Conservation (phyloP, 805 yeast genomes). For the Yarrowia sp. region DNA sequence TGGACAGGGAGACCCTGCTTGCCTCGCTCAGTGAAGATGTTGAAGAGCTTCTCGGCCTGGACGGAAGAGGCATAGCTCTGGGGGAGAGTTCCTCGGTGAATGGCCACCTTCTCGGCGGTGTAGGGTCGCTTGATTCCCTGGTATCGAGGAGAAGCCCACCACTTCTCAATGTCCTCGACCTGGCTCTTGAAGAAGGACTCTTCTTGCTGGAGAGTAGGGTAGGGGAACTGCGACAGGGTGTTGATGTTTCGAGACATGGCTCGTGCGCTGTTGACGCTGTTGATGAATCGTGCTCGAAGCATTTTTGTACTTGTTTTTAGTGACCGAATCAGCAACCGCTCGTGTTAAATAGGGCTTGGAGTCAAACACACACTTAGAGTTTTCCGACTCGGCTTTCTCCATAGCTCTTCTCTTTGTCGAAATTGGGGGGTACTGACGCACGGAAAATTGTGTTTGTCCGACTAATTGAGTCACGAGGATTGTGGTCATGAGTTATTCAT, state of each 20-base stretch:
- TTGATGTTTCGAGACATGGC: slow-evolving; percentile 27
- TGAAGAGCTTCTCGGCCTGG: slow-evolving; percentile 53
- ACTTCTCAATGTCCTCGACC: slow-evolving; percentile 42
- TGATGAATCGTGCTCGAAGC: slow-evolving; percentile 22
- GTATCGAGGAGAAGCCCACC: slow-evolving; percentile 52
- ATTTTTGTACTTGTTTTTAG: not conserved
- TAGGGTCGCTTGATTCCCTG: slow-evolving; percentile 50
- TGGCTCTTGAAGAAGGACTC: slow-evolving; percentile 37
- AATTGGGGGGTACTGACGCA: not conserved
- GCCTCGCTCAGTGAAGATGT: slow-evolving; percentile 43
- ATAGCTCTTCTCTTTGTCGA: not conserved
- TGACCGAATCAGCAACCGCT: slow-evolving; percentile 5
- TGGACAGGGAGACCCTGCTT: slow-evolving; percentile 47
- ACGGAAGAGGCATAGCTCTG: slow-evolving; percentile 45
- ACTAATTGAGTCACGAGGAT: not conserved
- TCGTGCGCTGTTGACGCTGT: slow-evolving; percentile 17
- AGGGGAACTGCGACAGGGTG: slow-evolving; percentile 39
- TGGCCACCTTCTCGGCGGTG: slow-evolving; percentile 50
- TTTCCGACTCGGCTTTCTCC: slow-evolving; percentile 23
- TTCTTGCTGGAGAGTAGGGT: slow-evolving; percentile 39
- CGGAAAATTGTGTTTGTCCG: not conserved
- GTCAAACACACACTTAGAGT: not conserved
- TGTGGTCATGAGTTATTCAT: not conserved
- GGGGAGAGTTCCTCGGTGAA: slow-evolving; percentile 50
- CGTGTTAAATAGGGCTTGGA: slow-evolving; percentile 20